A percentile compares a stretch with the other conserved stretches of the same genome.
Evolutionary conservation across 805 yeast species (phyloP).

Genomic region (Starmerella etchellsii): DNA sequence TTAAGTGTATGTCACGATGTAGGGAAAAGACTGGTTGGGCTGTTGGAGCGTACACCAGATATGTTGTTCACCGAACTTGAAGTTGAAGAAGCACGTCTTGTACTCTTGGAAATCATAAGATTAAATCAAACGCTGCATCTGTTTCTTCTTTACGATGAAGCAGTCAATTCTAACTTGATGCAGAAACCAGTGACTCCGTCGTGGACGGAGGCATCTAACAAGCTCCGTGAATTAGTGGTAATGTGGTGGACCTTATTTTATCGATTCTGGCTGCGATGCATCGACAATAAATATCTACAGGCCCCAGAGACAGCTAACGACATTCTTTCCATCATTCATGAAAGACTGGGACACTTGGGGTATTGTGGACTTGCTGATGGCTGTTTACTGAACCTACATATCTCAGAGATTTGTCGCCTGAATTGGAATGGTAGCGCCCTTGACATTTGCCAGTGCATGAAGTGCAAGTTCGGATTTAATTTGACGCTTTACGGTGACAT

Average conservation of each 20-base stretch:
- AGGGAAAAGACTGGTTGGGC: slow-evolving; percentile 25
- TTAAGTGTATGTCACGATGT: slow-evolving; percentile 45
- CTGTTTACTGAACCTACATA: slow-evolving; percentile 45
- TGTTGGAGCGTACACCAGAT: slow-evolving; percentile 17
- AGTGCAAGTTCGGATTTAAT: slow-evolving; percentile 63
- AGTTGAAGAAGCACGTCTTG: slow-evolving; percentile 1
- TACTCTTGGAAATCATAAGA: slow-evolving; percentile 18
- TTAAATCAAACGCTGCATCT: slow-evolving; percentile 28
- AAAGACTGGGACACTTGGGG: slow-evolving; percentile 53
- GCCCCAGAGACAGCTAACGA: slow-evolving; percentile 28
- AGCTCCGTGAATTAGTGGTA: slow-evolving; percentile 25
- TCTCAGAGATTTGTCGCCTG: slow-evolving; percentile 38
- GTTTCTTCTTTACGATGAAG: slow-evolving; percentile 28
- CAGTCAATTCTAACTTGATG: slow-evolving; percentile 22
- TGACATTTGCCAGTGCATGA: slow-evolving; percentile 63
- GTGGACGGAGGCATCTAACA: slow-evolving; percentile 24
- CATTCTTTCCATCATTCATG: slow-evolving; percentile 51
- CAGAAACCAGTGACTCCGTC: slow-evolving; percentile 25
- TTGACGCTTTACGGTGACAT: slow-evolving; percentile 44
- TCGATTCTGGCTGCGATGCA: slow-evolving; percentile 29
- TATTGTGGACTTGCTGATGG: slow-evolving; percentile 60
- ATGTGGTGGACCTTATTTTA: slow-evolving; percentile 29
- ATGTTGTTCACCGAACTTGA: slow-evolving; percentile 10
- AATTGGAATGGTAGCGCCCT: slow-evolving; percentile 40
- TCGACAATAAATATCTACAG: slow-evolving; percentile 15